A percentile compares a stretch with the other conserved stretches of the same genome.
Conservation (phyloP, 2,329 filamentous ascomycete species). For the Cadophora gregata region DNA sequence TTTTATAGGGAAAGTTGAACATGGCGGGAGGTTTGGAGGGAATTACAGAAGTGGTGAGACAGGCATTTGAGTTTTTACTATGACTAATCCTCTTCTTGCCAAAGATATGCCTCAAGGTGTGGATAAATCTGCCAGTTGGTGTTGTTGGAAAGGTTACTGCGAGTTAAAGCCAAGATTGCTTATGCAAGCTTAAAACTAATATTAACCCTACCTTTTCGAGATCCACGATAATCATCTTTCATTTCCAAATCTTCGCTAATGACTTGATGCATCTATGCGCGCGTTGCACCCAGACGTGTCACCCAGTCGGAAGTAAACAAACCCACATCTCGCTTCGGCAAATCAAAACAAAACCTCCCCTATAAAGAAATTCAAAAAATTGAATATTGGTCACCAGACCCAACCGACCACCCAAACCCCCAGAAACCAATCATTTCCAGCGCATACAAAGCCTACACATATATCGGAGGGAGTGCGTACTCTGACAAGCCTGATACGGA, state of each 20-base stretch:
- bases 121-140: constrained; percentile 19
- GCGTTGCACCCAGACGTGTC: not conserved
- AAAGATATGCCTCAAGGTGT: constrained; percentile 14
- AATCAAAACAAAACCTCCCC: not conserved
- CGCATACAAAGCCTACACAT: constrained; percentile 16
- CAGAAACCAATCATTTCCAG: not conserved
- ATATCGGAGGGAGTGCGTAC: constrained; percentile 42
- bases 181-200: too few species aligned
- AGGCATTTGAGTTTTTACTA: constrained; percentile 14
- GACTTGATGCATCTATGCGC: not conserved
- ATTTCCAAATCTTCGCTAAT: too few species aligned
- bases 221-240: not conserved
- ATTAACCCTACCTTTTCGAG: too few species aligned
- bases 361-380: not conserved
- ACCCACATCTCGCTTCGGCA: not conserved
- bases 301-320: not conserved
- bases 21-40: constrained; percentile 12
- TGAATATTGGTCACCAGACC: not conserved
- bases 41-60: constrained; percentile 10
- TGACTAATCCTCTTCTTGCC: constrained; percentile 17
- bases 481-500: not conserved
- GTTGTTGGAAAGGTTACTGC: constrained; percentile 12
- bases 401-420: not conserved
- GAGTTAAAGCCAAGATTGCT: too few species aligned
- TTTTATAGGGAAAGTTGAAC: constrained; percentile 15